Evolutionary conservation across 2,329 filamentous ascomycete genomes (phyloP), one percentile per base, ranked within the genome.

Genomic region (Beauveria pseudobassiana): DNA sequence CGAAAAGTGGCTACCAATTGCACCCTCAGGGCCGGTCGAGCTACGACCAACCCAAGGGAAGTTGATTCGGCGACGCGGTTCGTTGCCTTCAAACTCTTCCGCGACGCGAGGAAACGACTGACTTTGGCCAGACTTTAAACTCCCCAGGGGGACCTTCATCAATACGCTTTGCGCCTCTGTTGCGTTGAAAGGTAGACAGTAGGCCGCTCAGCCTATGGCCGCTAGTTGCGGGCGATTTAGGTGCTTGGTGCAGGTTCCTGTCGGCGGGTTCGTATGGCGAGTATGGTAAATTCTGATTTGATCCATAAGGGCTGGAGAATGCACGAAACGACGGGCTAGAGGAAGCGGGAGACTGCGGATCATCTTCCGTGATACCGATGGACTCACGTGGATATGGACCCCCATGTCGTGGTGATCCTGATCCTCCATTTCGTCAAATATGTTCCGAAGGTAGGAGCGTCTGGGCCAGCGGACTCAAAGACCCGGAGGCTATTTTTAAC

Each of bases 391-490:
- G 62, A 43, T 69, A 76, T 1, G 76, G 74, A 20, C 69, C 75
- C 64, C 63, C 8, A 62, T 63, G 22, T 63, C 63, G 43, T 66
- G 77, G n/a, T 79, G 76, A 18, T 87, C 86, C 45, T 87, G 80
- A 53, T 87, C 86, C 50, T 87, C 77, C n/a, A 67, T 71, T 66
- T 89, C 87, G 57, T 88, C 85, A 64, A 84, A 77, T 63, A 83
- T 82, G n/a, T 77, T 78, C 6, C 6, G 89, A 89, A 0, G 90
- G 90, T 18, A 96, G 76, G 3, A 93, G 78, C 18, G 87, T 82
- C 30, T 88, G 86, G 2, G 90, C 90, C 4, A 88, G 89, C 1
- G 90, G 90, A 67, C 89, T 93, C 71, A 93, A 83, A 1, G 88
- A 88, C 2, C 88, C 89, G 30, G 84, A 86, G 20, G 80, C 82